Evolutionary conservation across 2,329 filamentous ascomycete species (phyloP), one percentile per base, ranked within the genome.

Genomic region (Calonectria pseudoreteaudii): DNA sequence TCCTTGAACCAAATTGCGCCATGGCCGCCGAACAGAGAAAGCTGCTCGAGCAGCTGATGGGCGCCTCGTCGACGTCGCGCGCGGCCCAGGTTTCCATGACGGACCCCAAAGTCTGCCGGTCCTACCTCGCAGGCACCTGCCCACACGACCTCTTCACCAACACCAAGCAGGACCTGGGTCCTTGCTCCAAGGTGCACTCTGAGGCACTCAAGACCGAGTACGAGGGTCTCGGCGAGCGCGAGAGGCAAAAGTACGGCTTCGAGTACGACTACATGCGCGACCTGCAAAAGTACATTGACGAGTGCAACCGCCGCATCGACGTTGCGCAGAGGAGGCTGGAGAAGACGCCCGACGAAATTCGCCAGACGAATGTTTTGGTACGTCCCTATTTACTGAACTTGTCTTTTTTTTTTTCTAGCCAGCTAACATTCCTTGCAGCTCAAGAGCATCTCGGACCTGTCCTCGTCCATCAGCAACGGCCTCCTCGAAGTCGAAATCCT

Each of bases 71-170:
- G 73, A 89, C 91, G 72, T 93, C 93, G 64, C 94, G 93, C 87
- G 92, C 93, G 79, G 91, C 94, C 49, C 94, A 98, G 84, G 91
- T 98, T 80, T 93, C 94, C 76, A 94, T 99, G 80, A 97, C 93
- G 73, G 97, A 98, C 85, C 90, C 94, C 68, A 98, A 98, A 86
- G 94, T 98, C 80, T 99, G 97, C 88, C 94, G 95, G 70, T 98
- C 96, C 23, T 98, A 96, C 85, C 91, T 99, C 65, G 95, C 92
- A 75, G 97, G 97, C 80, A 97, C 95, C 73, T 99, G 97, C 85
- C 97, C 97, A 0, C 96, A 98, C 88, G 97, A 99, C 84, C 95
- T 99, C 82, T 99, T 99, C 90, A 99, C 96, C 78, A 99, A 99
- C 87, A 99, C 97, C 58, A 98, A 98, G 88, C 96, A 98, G 73